Evolutionary conservation across 2,329 filamentous ascomycete species (phyloP).

Genomic region (Colletotrichum lini): DNA sequence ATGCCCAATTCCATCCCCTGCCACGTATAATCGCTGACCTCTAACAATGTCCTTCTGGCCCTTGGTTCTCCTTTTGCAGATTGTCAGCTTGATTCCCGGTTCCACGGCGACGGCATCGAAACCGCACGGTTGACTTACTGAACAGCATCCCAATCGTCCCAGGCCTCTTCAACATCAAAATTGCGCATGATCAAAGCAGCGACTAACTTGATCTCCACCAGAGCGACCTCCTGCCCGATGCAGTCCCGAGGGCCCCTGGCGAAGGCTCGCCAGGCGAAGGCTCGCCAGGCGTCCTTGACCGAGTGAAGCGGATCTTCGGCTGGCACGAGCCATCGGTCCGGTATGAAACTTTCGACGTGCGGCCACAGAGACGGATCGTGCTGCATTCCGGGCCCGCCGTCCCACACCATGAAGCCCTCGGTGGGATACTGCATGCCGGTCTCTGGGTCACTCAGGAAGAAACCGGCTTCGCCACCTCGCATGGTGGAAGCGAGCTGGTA

Average conservation of each 20-base stretch:
- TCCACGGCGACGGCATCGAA: not conserved
- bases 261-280: constrained; percentile 71
- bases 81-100: not conserved
- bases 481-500: constrained; percentile 49
- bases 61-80: constrained; percentile 29
- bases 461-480: constrained; percentile 47
- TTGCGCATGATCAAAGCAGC: constrained; percentile 27
- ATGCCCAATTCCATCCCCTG: constrained; percentile 49
- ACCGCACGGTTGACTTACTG: constrained; percentile 43
- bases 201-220: constrained; percentile 64
- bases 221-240: constrained; percentile 69
- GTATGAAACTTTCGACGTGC: constrained; percentile 52
- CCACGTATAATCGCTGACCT: constrained; percentile 51
- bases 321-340: constrained; percentile 50
- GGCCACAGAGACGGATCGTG: constrained; percentile 51
- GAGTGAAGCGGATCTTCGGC: constrained; percentile 41
- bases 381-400: constrained; percentile 54
- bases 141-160: constrained; percentile 60
- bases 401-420: constrained; percentile 58
- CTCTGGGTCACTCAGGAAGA: constrained; percentile 57
- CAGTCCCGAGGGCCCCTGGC: constrained; percentile 68
- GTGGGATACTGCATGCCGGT: constrained; percentile 61
- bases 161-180: constrained; percentile 25
- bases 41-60: constrained; percentile 47
- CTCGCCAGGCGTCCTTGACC: constrained; percentile 61